Evolutionary conservation across 176 grass and related monocot genomes (phyloP), one percentile per base, ranked within the genome.

Genomic region (Aegilops speltoides): DNA sequence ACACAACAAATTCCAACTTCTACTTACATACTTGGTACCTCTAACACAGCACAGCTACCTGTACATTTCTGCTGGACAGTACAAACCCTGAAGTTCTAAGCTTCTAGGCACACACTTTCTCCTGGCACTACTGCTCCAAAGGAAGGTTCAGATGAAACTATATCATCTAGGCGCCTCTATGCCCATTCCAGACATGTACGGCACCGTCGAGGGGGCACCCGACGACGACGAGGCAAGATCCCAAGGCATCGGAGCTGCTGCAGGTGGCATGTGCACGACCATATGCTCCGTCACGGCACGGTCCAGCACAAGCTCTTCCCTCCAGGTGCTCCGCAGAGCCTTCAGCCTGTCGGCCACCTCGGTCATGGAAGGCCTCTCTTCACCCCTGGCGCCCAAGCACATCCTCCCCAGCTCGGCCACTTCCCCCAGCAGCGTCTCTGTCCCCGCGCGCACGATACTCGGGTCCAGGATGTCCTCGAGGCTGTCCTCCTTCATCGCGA

Each of bases 331-430:
- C 2, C 64, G 64, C 14, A 66, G 26, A 15, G 64, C 64, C 64
- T 66, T 66, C 13, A 66, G 64, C 64, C 28, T 29, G 14, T 66
- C 64, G 3, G 64, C 64, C 66, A 69, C 66, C 66, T 69, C 17
- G 0, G 66, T 38, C 68, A 70, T 70, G 33, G 68, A 70, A 70
- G 68, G 68, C 68, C 68, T 70, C 20, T 70, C 68, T 70, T 70
- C 68, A 4, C 68, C 68, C 4, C 8, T 70, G 17, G 68, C 1
- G 19, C 33, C 68, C 68, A 70, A 70, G 33, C 68, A 70, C 68
- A 70, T 70, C 68, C 68, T 68, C 13, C 64, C 64, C 64, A 68
- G 29, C 29, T 68, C 64, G 3, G 64, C 29, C 6, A 68, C 64
- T 70, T 70, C 68, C 1, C 33, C 32, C 68, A 70, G 68, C 32